phyloP scores from a whole-genome alignment of 306 rosid genomes.

The Bauhinia variegata region DNA sequence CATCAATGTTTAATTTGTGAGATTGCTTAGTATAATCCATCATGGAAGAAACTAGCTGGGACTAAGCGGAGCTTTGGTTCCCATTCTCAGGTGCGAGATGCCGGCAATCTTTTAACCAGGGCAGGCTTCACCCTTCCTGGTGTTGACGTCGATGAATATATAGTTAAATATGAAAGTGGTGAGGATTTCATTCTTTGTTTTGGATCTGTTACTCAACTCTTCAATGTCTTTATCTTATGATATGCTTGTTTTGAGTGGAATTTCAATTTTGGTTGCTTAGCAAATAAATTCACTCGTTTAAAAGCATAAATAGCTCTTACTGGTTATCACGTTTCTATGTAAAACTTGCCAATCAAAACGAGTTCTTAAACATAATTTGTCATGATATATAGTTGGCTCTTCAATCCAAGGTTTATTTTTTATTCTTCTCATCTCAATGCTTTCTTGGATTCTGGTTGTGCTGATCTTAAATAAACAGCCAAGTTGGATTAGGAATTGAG shows the following conservation, averaged over 20 bases:
- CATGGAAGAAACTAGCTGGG: conserved; percentile 14
- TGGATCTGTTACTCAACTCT: conserved; percentile 24
- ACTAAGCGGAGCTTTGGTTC: conserved; percentile 26
- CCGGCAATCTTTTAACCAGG: conserved; percentile 95
- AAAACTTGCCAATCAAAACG: not conserved
- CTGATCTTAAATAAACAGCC: not conserved
- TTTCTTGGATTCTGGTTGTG: not conserved
- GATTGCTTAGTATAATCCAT: conserved; percentile 9
- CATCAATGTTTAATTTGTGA: conserved; percentile 19
- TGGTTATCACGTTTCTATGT: not conserved
- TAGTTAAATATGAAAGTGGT: conserved; percentile 87
- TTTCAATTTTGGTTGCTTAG: conserved; percentile 32
- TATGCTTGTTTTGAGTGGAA: conserved; percentile 21
- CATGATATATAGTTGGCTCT: not conserved
- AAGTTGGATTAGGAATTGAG: not conserved
- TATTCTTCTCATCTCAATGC: too few relatives aligned
- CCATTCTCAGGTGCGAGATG: conserved; percentile 81
- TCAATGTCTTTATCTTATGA: conserved; percentile 11
- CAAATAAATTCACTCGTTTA: conserved; percentile 16
- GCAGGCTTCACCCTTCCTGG: conserved; percentile 93
- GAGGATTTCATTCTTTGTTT: conserved; percentile 38
- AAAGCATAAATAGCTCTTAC: conserved; percentile 17
- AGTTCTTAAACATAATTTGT: not conserved
- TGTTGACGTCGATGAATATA: conserved; percentile 89
- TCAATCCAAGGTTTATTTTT: not conserved